Conservation (phyloP, 192 early-diverging fungal genomes). For the Coemansia sp. region DNA sequence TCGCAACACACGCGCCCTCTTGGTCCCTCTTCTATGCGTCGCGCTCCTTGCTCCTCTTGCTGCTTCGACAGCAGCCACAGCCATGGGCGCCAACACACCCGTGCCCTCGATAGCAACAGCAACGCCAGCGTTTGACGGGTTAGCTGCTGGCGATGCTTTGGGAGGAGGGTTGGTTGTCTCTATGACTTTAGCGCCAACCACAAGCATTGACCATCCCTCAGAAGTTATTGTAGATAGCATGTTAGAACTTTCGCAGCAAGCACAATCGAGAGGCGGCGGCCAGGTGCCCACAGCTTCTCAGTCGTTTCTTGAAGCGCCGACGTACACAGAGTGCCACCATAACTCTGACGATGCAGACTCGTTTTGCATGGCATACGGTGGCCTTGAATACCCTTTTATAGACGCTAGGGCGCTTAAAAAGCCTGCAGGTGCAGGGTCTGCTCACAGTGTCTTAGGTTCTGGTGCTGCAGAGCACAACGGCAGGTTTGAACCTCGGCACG, state of each 20-base stretch:
- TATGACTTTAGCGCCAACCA: background rate
- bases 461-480: background rate
- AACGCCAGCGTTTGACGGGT: background rate
- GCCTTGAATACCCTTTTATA: background rate
- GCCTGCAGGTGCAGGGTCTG: background rate
- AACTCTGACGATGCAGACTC: background rate
- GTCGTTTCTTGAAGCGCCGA: background rate
- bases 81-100: too few species aligned
- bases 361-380: background rate
- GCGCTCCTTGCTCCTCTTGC: slow-evolving; percentile 32
- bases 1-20: slow-evolving; percentile 44
- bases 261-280: background rate
- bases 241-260: slow-evolving; percentile 5
- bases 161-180: background rate
- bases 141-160: background rate
- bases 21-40: slow-evolving; percentile 43
- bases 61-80: slow-evolving; percentile 9
- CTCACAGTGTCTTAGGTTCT: background rate
- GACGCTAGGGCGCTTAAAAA: background rate
- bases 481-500: background rate
- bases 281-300: background rate
- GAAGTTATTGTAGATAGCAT: slow-evolving; percentile 5
- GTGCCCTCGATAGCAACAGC: too few species aligned
- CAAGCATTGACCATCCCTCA: background rate
- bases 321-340: background rate